Conservation (phyloP, 805 yeast species). For the Cyberlindnera veronae region DNA sequence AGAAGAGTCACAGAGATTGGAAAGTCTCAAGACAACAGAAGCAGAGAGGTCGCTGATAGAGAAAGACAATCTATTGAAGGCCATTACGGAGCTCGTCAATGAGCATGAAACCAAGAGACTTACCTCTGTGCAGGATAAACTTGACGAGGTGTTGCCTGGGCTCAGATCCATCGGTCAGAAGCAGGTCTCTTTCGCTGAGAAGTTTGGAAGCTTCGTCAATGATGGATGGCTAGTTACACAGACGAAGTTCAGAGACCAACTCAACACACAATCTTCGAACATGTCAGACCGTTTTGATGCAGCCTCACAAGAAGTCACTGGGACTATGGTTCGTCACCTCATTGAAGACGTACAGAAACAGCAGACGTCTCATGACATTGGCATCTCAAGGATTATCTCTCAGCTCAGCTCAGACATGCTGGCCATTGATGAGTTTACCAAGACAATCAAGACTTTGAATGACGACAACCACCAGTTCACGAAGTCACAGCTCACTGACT, state of each 20-base stretch:
- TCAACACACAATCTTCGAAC: constrained; percentile 1
- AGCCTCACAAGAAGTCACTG: constrained; percentile 14
- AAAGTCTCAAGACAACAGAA: constrained; percentile 11
- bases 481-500: constrained; percentile 10
- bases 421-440: constrained; percentile 9
- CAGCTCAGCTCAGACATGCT: constrained; percentile 14
- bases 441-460: constrained; percentile 12
- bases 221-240: constrained; percentile 20
- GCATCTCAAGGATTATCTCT: background rate
- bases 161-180: constrained; percentile 8
- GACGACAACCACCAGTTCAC: constrained; percentile 17
- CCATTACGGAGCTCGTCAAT: constrained; percentile 12
- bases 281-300: background rate
- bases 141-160: constrained; percentile 12
- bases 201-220: constrained; percentile 12
- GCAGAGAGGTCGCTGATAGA: constrained; percentile 4
- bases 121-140: constrained; percentile 3
- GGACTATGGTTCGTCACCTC: constrained; percentile 19
- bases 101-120: constrained; percentile 9
- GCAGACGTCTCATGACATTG: constrained; percentile 1
- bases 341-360: constrained; percentile 17
- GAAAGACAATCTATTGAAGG: constrained; percentile 9
- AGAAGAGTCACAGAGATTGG: constrained; percentile 7
- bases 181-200: constrained; percentile 15
- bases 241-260: constrained; percentile 9